Base-by-base conservation (phyloP, 2,329 filamentous ascomycete species). In the Talaromyces verruculosus region DNA sequence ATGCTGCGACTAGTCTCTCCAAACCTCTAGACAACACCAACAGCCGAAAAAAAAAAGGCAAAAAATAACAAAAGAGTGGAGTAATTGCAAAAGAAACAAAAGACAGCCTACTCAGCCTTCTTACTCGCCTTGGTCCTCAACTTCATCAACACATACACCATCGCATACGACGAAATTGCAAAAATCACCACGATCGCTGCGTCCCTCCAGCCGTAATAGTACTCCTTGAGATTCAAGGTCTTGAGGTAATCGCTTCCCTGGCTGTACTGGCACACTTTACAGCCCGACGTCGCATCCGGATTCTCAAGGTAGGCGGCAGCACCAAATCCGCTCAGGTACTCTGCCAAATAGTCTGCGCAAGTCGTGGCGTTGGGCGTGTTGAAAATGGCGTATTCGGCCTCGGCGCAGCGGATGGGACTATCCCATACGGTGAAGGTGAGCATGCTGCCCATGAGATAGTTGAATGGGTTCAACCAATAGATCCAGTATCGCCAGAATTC, bases 401-500 rank as follows among this genome's bases (percentile, higher is more conserved):
- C 75, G 0, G 72, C 71, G 73, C 86, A 88, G 8, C 72, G 71
- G 28, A 88, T 78, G 0, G 81, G 71, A 0, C 74, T 70, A 37
- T 79, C 83, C 80, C 80, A 87, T 6, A 84, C 67, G 17, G 75
- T 78, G 62, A 88, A 87, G 0, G 81, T 79, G 5, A 88, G 75
- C 76, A 89, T 80, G 35, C 79, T 79, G 4, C 84, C 83, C 75
- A 88, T 85, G 3, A 88, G 77, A 66, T 88, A 88, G 76, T 84
- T 87, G 79, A 87, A 88, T 0, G 86, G 86, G 70, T 88, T 85
- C 17, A 87, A 72, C 62, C 80, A 87, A 76, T 88, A 88, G 5
- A 82, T 72, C 86, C 88, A 91, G 77, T 89, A 90, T 33, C 81
- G 79, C 88, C 88, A 93, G 79, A 92, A 91, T 8, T 84, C 84